These are phyloP conservation scores for Cytospora mali DNA, from an alignment of 2,329 filamentous ascomycete genomes.

Conservation along the genomic window DNA sequence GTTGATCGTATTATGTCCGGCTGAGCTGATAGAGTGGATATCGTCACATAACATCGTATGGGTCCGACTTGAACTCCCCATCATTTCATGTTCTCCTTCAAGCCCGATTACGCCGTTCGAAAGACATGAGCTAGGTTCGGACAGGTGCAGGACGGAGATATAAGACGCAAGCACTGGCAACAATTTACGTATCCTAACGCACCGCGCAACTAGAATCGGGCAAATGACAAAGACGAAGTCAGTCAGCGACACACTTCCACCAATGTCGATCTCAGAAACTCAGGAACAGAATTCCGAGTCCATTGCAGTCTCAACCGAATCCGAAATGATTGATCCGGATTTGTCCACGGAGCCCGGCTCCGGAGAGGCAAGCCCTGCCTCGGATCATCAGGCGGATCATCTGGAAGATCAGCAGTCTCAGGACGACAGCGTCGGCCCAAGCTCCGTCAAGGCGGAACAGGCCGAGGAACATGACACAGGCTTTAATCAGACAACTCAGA, in stretches of 20 bases:
- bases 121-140: constrained; percentile 24
- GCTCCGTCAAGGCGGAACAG: constrained; percentile 23
- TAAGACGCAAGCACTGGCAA: constrained; percentile 15
- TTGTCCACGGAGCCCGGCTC: constrained; percentile 24
- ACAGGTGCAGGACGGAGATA: constrained; percentile 16
- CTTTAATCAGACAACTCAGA: constrained; percentile 27
- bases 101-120: background rate
- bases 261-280: background rate
- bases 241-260: background rate
- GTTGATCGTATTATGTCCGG: constrained; percentile 20
- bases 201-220: background rate
- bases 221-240: constrained; percentile 4
- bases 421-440: constrained; percentile 16
- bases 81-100: constrained; percentile 5
- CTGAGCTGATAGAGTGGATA: background rate
- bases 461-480: constrained; percentile 19
- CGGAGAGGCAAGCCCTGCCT: constrained; percentile 36
- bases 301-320: constrained; percentile 1
- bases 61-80: constrained; percentile 3
- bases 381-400: constrained; percentile 46
- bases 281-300: constrained; percentile 1
- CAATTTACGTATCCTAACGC: constrained; percentile 1
- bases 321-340: constrained; percentile 17
- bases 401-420: constrained; percentile 37
- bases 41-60: constrained; percentile 10